Base-by-base conservation (phyloP, 2,329 filamentous ascomycete species). In the Diplodia scrobiculata region DNA sequence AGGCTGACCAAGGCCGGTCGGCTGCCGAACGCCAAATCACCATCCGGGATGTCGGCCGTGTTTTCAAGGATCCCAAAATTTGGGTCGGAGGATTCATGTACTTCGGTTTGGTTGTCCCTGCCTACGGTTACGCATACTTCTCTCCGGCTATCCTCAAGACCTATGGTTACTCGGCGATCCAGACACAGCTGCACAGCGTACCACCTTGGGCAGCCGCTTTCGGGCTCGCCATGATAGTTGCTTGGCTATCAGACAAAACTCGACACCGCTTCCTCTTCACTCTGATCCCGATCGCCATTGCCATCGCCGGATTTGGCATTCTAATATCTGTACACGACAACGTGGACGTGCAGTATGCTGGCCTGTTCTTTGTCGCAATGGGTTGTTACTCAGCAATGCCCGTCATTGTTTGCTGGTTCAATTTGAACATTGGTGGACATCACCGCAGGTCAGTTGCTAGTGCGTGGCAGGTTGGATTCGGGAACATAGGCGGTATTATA, bases 361-460 rank as follows among this genome's bases (percentile, higher is more conserved):
- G 89, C 0, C 83, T 97, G 0, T 96, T 96, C 81, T 81, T 97
- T 36, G 86, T 96, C 59, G 89, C 91, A 1, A 88, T 88, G 79
- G 91, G 91, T 59, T 84, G 86, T 0, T 97, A 96, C 78, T 88
- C 87, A 0, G 91, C 92, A n/a, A 93, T 97, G 89, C 92, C 94
- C 0, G 88, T 97, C 34, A 86, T 92, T 51, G 85, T 76, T 1
- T 84, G 83, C 69, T 84, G 82, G 82, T 83, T 83, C 75, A 83
- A 82, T 63, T 83, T 84, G 81, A 84, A 85, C 66, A 75, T 84
- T 1, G 79, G 82, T 13, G 80, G 81, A 1, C 83, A 84, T 66
- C 82, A 83, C 67, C 73, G 82, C 2, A 77, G 83, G 48, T 74
- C 79, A 5, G 79, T 84, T 0, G 82, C 82, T 0, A 75, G 73